Evolutionary conservation across 345 rosid genomes (phyloP), one percentile per base, ranked within the genome.

Genomic region (Salix exigua): DNA sequence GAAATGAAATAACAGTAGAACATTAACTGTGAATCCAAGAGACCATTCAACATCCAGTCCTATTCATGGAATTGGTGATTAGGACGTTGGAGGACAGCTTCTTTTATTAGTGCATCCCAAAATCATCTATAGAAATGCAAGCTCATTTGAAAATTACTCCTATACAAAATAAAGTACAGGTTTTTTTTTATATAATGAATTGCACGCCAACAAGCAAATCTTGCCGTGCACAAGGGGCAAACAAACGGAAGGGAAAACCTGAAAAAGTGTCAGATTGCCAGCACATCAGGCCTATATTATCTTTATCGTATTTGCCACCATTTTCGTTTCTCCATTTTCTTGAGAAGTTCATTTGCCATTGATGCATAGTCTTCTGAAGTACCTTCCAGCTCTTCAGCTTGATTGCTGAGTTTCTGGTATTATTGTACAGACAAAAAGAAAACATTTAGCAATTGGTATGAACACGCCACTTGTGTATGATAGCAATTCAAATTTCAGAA

Each of bases 351-450:
- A n/a, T 37, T 16, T 11, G 50, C 9, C 46, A 67, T 8, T 67
- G 70, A 67, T 33, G 70, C 70, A 37, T 30, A 38, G 70, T 67
- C 70, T 67, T 18, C 70, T 13, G 70, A 67, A 17, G 16, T 35
- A 35, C 70, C 40, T 67, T 67, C 70, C 44, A 67, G 70, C 46
- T 67, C 70, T 21, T 67, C 70, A 33, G 70, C 6, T 4, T 67
- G 25, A 7, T 67, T 35, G 42, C 25, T 18, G 46, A 38, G 18
- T 67, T 67, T 67, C 70, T 67, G 40, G 6, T 19, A 4, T 9
- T 10, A 33, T 7, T 40, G n/a, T 33, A 6, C 23, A 26, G 11
- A 14, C 0, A 28, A 31, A 18, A 62, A 62, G 12, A n/a, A 14
- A 46, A 13, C 58, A 51, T 51, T 1, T 51, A 1, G 58, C 58